Evolutionary conservation across 768 basidiomycete genomes (phyloP).

Genomic region (Mycena venus): DNA sequence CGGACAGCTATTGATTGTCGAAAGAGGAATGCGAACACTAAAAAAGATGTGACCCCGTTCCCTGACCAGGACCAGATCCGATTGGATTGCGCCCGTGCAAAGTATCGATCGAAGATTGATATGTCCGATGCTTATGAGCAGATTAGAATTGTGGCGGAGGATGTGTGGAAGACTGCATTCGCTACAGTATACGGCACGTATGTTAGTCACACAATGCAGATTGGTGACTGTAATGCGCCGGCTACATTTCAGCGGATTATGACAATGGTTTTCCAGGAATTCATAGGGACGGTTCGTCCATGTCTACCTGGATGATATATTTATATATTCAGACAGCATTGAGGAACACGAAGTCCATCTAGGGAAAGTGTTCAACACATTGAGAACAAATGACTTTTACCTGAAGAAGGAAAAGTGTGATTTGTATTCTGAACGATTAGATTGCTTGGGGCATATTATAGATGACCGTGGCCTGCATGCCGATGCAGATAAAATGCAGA

Average conservation of each 20-base stretch:
- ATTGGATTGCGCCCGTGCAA: too few relatives aligned
- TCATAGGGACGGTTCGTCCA: conserved; percentile 54
- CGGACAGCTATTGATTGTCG: neutral
- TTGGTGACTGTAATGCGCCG: too few relatives aligned
- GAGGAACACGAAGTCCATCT: conserved; percentile 55
- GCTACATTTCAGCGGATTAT: conserved; percentile 61
- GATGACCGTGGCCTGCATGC: conserved; percentile 46
- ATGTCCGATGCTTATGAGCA: too few relatives aligned
- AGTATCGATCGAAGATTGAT: too few relatives aligned
- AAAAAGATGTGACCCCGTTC: conserved; percentile 53
- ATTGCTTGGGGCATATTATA: conserved; percentile 48
- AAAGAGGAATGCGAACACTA: conserved; percentile 55
- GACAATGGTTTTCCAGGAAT: conserved; percentile 51
- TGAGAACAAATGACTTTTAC: conserved; percentile 46
- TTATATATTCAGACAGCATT: conserved; percentile 51
- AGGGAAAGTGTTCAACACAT: conserved; percentile 41
- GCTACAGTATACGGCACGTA: conserved; percentile 60
- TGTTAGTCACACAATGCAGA: conserved; percentile 34
- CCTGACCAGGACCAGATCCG: too few relatives aligned
- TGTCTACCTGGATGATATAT: conserved; percentile 60
- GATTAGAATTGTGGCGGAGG: too few relatives aligned
- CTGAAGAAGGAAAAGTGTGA: conserved; percentile 49
- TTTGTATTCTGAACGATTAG: too few relatives aligned
- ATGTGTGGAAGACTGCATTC: conserved; percentile 41
- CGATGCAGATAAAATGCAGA: conserved; percentile 45